Percentiles rank a stretch among this genome's conserved stretches.
These are phyloP conservation scores for Linnemannia exigua DNA, from an alignment of 192 early-diverging fungal species.

Conservation along the genomic window DNA sequence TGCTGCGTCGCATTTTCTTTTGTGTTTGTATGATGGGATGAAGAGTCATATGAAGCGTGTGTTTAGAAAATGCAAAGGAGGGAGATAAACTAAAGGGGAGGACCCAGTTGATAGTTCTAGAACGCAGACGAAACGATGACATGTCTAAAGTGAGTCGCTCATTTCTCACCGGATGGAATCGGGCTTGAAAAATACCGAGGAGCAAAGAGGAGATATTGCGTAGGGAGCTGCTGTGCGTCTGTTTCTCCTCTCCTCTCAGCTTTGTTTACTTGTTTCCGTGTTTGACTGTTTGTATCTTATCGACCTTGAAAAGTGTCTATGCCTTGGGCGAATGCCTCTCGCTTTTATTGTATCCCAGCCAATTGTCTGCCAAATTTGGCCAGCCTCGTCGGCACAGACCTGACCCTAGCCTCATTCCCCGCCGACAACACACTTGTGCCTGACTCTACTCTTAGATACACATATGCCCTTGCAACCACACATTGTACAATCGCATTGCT, in stretches of 20 bases:
- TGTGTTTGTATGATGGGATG: neutral
- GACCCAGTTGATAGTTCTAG: neutral
- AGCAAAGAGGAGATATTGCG: neutral
- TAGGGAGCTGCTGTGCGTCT: neutral
- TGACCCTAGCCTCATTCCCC: neutral
- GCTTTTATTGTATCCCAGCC: slow-evolving; percentile 5
- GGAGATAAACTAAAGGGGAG: neutral
- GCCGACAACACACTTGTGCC: neutral
- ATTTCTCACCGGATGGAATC: neutral
- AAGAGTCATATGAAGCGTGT: neutral
- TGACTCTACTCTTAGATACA: neutral
- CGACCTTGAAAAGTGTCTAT: neutral
- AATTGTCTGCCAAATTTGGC: slow-evolving; percentile 4
- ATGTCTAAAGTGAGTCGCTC: neutral
- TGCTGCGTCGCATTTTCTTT: neutral
- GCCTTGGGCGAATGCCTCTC: neutral
- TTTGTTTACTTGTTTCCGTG: no score
- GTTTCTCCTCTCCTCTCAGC: no score
- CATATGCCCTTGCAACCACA: neutral
- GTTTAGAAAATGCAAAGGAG: neutral
- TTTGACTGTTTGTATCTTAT: no score
- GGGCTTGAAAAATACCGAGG: neutral
- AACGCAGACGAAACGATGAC: neutral
- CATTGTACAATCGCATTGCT: neutral
- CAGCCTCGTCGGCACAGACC: slow-evolving; percentile 2